A percentile compares a stretch with the other conserved stretches of the same genome.
Evolutionary conservation across 805 yeast genomes (phyloP).

Genomic region (Barnettozyma siamensis): DNA sequence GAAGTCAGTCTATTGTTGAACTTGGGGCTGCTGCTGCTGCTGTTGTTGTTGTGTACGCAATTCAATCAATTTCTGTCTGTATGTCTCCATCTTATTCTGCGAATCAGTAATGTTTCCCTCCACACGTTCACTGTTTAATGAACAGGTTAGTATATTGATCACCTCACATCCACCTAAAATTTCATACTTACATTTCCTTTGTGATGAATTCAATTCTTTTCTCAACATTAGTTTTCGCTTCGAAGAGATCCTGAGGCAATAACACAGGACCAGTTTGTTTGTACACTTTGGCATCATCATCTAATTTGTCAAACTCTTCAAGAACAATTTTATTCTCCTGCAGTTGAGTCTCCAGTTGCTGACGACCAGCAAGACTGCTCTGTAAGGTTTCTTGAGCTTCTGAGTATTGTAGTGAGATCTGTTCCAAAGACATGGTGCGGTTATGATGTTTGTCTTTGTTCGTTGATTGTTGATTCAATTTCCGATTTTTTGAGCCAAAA

Average conservation of each 20-base stretch:
- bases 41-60: slow-evolving; percentile 30
- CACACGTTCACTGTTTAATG: slow-evolving; percentile 43
- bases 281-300: slow-evolving; percentile 70
- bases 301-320: slow-evolving; percentile 64
- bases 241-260: slow-evolving; percentile 79
- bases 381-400: slow-evolving; percentile 40
- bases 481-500: no score
- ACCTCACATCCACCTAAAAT: not conserved
- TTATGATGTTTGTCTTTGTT: not conserved
- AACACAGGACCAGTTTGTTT: slow-evolving; percentile 90
- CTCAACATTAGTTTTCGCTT: slow-evolving; percentile 77
- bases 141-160: slow-evolving; percentile 2
- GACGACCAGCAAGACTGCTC: slow-evolving; percentile 65
- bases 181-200: slow-evolving; percentile 52
- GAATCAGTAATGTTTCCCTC: slow-evolving; percentile 60
- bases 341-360: slow-evolving; percentile 83
- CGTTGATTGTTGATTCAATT: not conserved
- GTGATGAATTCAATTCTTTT: slow-evolving; percentile 87
- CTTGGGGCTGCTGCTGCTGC: slow-evolving; percentile 1
- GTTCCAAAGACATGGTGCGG: slow-evolving; percentile 1
- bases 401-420: slow-evolving; percentile 38
- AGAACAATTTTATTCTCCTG: slow-evolving; percentile 91
- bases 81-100: slow-evolving; percentile 50
- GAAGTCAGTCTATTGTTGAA: not conserved
- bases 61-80: slow-evolving; percentile 50